Evolutionary conservation across 345 rosid species (phyloP).

Genomic region (Pelargonium nanum): DNA sequence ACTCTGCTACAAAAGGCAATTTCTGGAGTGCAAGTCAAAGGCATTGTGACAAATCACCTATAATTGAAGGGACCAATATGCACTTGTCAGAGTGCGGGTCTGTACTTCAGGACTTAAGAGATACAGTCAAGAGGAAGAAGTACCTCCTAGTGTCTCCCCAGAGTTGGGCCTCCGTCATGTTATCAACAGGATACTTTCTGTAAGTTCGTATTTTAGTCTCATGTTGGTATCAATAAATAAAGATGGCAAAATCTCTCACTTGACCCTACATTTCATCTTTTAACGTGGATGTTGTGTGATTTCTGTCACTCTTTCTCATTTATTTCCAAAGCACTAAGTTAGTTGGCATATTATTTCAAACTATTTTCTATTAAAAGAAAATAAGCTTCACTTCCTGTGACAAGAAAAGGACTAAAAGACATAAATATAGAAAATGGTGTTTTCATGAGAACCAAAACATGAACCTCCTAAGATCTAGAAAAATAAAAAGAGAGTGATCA

Average conservation of each 20-base stretch:
- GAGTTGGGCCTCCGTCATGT: slow-evolving; percentile 16
- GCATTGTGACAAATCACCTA: slow-evolving; percentile 10
- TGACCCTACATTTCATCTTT: slow-evolving; percentile 12
- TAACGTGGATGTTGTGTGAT: slow-evolving; percentile 10
- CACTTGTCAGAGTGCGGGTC: slow-evolving; percentile 6
- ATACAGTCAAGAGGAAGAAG: slow-evolving; percentile 19
- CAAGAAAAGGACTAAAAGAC: background rate
- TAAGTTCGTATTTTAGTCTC: slow-evolving; percentile 17
- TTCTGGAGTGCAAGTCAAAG: slow-evolving; percentile 1
- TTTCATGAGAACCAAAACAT: background rate
- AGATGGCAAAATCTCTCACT: slow-evolving; percentile 11
- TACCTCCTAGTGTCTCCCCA: slow-evolving; percentile 17
- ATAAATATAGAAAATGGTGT: background rate
- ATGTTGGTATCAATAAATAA: slow-evolving; percentile 18
- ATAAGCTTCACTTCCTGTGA: too few species aligned
- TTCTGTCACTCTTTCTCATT: slow-evolving; percentile 2
- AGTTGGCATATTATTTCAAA: background rate
- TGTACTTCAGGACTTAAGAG: slow-evolving; percentile 14
- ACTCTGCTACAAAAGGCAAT: background rate
- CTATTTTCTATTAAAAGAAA: too few species aligned
- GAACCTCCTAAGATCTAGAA: background rate
- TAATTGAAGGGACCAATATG: slow-evolving; percentile 12
- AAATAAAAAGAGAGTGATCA: too few species aligned
- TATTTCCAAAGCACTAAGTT: slow-evolving; percentile 1
- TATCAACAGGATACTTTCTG: slow-evolving; percentile 13